These are phyloP conservation scores for Pythium oligandrum DNA, from an alignment of 352 stramenopile species.

Conservation along the genomic window DNA sequence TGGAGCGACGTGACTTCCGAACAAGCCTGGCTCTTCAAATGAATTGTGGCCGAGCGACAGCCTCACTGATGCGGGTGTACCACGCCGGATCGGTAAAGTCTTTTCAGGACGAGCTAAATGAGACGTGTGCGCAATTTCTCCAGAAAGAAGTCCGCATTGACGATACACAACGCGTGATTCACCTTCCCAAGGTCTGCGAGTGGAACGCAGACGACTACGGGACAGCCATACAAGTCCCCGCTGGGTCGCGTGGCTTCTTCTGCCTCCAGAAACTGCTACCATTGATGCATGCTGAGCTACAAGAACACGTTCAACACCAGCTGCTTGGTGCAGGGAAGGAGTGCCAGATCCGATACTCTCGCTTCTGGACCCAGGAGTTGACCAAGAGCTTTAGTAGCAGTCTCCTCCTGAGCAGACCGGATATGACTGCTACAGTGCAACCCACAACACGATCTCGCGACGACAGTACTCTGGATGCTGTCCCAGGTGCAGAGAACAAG, in stretches of 20 bases:
- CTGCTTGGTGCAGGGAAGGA: slow-evolving; percentile 54
- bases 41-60: slow-evolving; percentile 28
- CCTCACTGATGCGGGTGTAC: slow-evolving; percentile 63
- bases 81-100: slow-evolving; percentile 14
- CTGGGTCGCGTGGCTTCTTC: slow-evolving; percentile 46
- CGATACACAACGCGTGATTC: slow-evolving; percentile 30
- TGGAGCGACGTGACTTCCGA: slow-evolving; percentile 59
- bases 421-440: not conserved
- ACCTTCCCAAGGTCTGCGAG: slow-evolving; percentile 54
- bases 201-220: slow-evolving; percentile 34
- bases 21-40: slow-evolving; percentile 84
- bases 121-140: slow-evolving; percentile 40
- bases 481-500: not conserved
- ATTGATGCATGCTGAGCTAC: slow-evolving; percentile 50
- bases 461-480: not conserved
- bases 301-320: slow-evolving; percentile 47
- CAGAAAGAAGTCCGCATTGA: slow-evolving; percentile 36
- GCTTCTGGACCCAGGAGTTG: slow-evolving; percentile 54
- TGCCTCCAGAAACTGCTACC: slow-evolving; percentile 61
- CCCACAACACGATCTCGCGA: not conserved
- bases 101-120: slow-evolving; percentile 78
- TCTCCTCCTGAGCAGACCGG: too few relatives aligned
- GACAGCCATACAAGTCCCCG: slow-evolving; percentile 1
- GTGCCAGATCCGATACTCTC: slow-evolving; percentile 44
- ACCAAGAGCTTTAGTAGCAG: too few relatives aligned